These are phyloP conservation scores for Suhomyces guaymorum DNA, from an alignment of 1,139 yeast genomes.

Conservation along the genomic window DNA sequence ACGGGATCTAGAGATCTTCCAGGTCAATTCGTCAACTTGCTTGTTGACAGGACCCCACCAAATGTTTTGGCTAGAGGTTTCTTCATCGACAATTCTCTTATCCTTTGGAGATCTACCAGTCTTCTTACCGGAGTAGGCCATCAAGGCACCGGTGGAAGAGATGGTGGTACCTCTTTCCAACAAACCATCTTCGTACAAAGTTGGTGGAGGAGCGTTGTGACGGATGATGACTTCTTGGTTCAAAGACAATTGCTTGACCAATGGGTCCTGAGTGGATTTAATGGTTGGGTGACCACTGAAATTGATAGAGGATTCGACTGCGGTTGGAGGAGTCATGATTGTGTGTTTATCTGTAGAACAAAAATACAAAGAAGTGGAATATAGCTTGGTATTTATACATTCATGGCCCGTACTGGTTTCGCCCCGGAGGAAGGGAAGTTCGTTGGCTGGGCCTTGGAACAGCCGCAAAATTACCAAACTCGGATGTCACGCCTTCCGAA, in stretches of 20 bases:
- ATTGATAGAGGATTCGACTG: conserved; percentile 49
- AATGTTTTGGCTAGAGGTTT: conserved; percentile 74
- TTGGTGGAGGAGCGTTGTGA: conserved; percentile 93
- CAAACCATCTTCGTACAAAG: conserved; percentile 92
- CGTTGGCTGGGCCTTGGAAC: not conserved
- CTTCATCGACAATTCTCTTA: conserved; percentile 96
- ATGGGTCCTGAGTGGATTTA: conserved; percentile 44
- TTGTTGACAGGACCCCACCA: conserved; percentile 99
- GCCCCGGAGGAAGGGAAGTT: conserved; percentile 24
- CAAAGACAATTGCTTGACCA: conserved; percentile 46
- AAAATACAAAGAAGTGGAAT: conserved; percentile 2
- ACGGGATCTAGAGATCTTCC: conserved; percentile 95
- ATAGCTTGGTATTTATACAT: conserved; percentile 18
- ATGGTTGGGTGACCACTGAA: conserved; percentile 47
- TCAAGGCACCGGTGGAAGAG: conserved; percentile 90
- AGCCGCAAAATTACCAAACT: conserved; percentile 7
- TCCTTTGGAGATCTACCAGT: conserved; percentile 99
- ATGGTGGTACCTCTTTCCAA: conserved; percentile 89
- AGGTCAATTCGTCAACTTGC: conserved; percentile 90
- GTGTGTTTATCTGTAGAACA: conserved; percentile 6
- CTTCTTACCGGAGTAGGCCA: conserved; percentile 94
- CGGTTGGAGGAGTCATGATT: conserved; percentile 49
- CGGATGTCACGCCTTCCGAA: conserved; percentile 10
- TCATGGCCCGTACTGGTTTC: not conserved
- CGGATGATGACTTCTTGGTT: conserved; percentile 54